Percentiles rank a stretch among this genome's conserved stretches.
Conservation (phyloP, 345 rosid genomes). For the Limnanthes douglasii region DNA sequence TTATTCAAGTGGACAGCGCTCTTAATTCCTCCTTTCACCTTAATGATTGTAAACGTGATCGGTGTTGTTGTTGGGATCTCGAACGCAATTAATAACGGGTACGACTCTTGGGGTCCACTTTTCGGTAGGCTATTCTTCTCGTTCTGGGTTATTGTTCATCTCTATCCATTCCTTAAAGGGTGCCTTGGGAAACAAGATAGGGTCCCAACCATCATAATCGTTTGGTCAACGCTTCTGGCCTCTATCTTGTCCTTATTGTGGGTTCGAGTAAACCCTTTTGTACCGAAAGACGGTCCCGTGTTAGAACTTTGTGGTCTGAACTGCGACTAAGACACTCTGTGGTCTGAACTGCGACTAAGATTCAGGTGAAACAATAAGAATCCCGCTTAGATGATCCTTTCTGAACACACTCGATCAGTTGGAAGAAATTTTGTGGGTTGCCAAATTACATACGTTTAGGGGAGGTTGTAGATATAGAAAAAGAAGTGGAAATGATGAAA, state of each 20-base stretch:
- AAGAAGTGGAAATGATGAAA: too few species aligned
- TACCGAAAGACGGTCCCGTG: constrained; percentile 74
- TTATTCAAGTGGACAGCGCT: constrained; percentile 91
- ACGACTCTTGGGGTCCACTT: constrained; percentile 91
- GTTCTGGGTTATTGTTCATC: constrained; percentile 77
- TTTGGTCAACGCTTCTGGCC: constrained; percentile 89
- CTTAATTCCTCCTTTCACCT: constrained; percentile 68
- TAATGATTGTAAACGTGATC: constrained; percentile 63
- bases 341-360: too few species aligned
- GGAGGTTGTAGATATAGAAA: too few species aligned
- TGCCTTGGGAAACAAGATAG: constrained; percentile 84
- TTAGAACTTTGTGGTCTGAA: constrained; percentile 76
- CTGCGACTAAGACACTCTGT: constrained; percentile 36
- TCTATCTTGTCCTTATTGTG: constrained; percentile 82
- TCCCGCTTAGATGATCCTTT: too few species aligned
- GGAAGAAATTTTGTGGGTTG: too few species aligned
- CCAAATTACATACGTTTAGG: too few species aligned
- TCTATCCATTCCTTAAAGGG: constrained; percentile 90
- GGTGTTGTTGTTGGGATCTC: constrained; percentile 82
- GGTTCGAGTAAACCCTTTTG: constrained; percentile 86
- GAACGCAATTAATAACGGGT: constrained; percentile 86
- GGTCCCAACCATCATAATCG: constrained; percentile 81
- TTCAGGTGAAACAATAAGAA: too few species aligned
- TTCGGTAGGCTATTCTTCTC: constrained; percentile 88
- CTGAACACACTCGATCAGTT: too few species aligned